Base-by-base conservation (phyloP, 75 land plant genomes). In the Picea glauca region DNA sequence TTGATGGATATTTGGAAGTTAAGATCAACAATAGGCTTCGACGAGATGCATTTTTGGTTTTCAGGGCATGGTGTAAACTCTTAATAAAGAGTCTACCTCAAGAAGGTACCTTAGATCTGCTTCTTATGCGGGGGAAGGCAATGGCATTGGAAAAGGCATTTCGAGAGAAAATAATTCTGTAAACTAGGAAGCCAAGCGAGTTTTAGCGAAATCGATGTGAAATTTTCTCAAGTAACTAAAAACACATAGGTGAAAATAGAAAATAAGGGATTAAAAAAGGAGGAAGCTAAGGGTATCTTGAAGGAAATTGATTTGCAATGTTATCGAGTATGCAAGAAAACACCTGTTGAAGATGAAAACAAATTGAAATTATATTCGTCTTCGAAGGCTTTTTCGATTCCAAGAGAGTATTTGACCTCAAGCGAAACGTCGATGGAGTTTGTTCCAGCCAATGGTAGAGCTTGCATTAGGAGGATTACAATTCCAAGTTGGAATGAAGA, bases 21-120 rank as follows among this genome's bases (percentile, higher is more conserved):
- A 96, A 98, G 86, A 98, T 95, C 64, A 94, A 91, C 20, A 98
- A 95, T 76, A 98, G 95, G 88, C 79, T 98, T 70, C 85, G 98
- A 33, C 78, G 94, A 72, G 98, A 98, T 87, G 99, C 98, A 1
- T 98, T 98, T 76, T 81, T 95, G 79, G 99, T 95, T 70, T 98
- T 95, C 64, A 78, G 98, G 58, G 98, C 96, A 38, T 91, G 95
- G 46, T 98, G 96, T 72, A 98, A 98, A 86, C 87, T 95, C 15
- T 98, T 96, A 8, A 91, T 95, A 26, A 26, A 26, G 26, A 26
- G 26, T 26, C 26, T 26, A 26, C 26, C 26, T 26, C 26, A 26
- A 26, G 26, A 26, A 26, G 26, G 26, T 26, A 26, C 26, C 26
- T 26, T 26, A 26, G 26, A 26, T 26, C 26, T 26, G 26, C 26